Evolutionary conservation across 208 protist genomes (phyloP).

Genomic region (Trypanosoma conorhini): DNA sequence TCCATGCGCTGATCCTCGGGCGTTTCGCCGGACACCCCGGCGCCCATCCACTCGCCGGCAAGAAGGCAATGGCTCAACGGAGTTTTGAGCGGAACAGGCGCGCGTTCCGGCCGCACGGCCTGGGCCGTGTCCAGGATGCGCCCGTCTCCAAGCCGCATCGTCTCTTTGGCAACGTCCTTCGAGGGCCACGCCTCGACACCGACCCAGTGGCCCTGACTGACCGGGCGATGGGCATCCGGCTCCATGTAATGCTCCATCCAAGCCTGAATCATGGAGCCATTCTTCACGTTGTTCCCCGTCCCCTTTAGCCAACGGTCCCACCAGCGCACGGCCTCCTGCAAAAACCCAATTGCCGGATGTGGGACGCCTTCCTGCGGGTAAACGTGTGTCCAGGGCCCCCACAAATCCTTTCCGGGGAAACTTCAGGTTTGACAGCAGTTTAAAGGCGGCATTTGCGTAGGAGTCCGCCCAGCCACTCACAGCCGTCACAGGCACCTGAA

Average conservation of each 20-base stretch:
- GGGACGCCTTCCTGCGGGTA: constrained; percentile 64
- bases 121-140: constrained; percentile 24
- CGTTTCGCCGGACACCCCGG: constrained; percentile 52
- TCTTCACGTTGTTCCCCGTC: constrained; percentile 34
- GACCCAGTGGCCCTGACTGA: constrained; percentile 48
- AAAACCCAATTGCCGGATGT: constrained; percentile 55
- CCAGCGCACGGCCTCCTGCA: constrained; percentile 55
- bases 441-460: constrained; percentile 65
- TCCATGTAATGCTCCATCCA: constrained; percentile 52
- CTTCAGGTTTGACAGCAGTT: constrained; percentile 41
- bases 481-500: constrained; percentile 50
- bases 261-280: constrained; percentile 43
- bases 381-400: constrained; percentile 63
- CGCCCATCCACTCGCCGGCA: constrained; percentile 66
- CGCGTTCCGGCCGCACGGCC: constrained; percentile 10
- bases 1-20: constrained; percentile 65
- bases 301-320: constrained; percentile 57
- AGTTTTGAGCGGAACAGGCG: constrained; percentile 41
- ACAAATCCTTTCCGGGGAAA: constrained; percentile 58
- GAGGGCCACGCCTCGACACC: constrained; percentile 40
- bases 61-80: constrained; percentile 65
- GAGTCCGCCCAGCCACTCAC: constrained; percentile 65
- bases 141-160: constrained; percentile 10
- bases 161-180: constrained; percentile 17
- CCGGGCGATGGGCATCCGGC: constrained; percentile 45